Percentiles rank a stretch among this genome's conserved stretches.
Conservation (phyloP, 2,329 filamentous ascomycete species). For the Talaromyces sp. region DNA sequence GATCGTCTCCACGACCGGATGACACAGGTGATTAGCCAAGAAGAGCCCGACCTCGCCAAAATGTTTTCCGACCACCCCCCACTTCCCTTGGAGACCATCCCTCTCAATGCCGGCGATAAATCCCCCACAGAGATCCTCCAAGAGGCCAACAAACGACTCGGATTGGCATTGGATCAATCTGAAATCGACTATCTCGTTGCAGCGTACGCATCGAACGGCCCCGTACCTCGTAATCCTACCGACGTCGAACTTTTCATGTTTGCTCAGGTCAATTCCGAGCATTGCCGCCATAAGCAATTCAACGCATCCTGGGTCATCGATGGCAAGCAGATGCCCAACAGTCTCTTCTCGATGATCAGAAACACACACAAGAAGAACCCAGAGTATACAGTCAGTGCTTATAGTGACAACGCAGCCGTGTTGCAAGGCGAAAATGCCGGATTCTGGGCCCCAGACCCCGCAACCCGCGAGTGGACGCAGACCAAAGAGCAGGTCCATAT, state of each 20-base stretch:
- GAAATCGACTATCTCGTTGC: constrained; percentile 95
- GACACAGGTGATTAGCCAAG: constrained; percentile 75
- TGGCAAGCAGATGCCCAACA: constrained; percentile 71
- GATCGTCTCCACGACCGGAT: constrained; percentile 85
- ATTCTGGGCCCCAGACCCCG: constrained; percentile 84
- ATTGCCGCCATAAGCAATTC: constrained; percentile 86
- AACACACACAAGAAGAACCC: constrained; percentile 82
- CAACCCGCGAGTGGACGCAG: constrained; percentile 81
- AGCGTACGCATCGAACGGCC: constrained; percentile 64
- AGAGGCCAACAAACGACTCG: constrained; percentile 77
- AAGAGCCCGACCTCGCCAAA: constrained; percentile 63
- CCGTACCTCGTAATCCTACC: constrained; percentile 62
- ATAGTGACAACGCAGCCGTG: constrained; percentile 97
- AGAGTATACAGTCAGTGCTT: constrained; percentile 84
- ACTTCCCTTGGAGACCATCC: constrained; percentile 67
- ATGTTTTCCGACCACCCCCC: constrained; percentile 75
- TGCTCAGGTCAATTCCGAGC: constrained; percentile 97
- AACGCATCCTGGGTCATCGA: constrained; percentile 97
- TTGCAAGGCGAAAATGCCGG: constrained; percentile 67
- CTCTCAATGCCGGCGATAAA: constrained; percentile 64
- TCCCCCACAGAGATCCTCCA: constrained; percentile 69
- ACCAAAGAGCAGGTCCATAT: constrained; percentile 84
- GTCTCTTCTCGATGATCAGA: constrained; percentile 91
- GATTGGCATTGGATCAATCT: constrained; percentile 78
- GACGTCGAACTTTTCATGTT: constrained; percentile 99